A percentile compares a stretch with the other conserved stretches of the same genome.
phyloP scores from a whole-genome alignment of 805 yeast genomes.

The Candida maesae region DNA sequence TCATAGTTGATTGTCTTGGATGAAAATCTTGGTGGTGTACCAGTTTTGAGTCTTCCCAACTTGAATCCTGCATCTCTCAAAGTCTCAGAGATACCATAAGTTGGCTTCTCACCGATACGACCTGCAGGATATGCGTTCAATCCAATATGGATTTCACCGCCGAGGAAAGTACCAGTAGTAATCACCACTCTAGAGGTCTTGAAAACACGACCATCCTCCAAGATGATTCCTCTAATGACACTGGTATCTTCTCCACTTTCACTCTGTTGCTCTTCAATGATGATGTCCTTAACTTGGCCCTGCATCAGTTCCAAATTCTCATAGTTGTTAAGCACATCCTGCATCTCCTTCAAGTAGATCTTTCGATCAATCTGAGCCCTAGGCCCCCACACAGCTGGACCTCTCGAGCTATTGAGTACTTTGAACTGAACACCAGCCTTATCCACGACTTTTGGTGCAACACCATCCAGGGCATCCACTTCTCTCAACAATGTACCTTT shows the following conservation, averaged over 20 bases:
- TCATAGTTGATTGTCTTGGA: slow-evolving; percentile 66
- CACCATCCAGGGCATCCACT: slow-evolving; percentile 95
- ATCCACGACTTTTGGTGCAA: slow-evolving; percentile 82
- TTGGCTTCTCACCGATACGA: slow-evolving; percentile 87
- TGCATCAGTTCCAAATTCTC: slow-evolving; percentile 52
- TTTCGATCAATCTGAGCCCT: slow-evolving; percentile 92
- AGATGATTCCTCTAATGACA: slow-evolving; percentile 64
- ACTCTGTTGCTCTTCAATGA: slow-evolving; percentile 42
- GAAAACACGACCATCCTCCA: slow-evolving; percentile 62
- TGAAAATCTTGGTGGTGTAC: slow-evolving; percentile 91
- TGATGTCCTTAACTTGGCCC: slow-evolving; percentile 81
- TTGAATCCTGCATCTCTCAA: slow-evolving; percentile 72
- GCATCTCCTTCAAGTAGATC: slow-evolving; percentile 79
- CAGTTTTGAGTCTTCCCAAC: slow-evolving; percentile 90
- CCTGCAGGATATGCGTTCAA: slow-evolving; percentile 80
- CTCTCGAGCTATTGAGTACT: slow-evolving; percentile 78
- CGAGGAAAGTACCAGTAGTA: slow-evolving; percentile 93
- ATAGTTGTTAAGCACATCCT: slow-evolving; percentile 51
- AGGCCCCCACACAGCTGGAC: slow-evolving; percentile 98
- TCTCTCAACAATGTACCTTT: slow-evolving; percentile 91
- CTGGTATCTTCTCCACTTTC: slow-evolving; percentile 10
- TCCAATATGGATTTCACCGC: slow-evolving; percentile 95
- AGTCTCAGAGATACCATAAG: slow-evolving; percentile 83
- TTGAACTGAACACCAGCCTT: slow-evolving; percentile 90
- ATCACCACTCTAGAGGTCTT: slow-evolving; percentile 69